phyloP scores from a whole-genome alignment of 2,329 filamentous ascomycete species.

The Talaromyces sp. region DNA sequence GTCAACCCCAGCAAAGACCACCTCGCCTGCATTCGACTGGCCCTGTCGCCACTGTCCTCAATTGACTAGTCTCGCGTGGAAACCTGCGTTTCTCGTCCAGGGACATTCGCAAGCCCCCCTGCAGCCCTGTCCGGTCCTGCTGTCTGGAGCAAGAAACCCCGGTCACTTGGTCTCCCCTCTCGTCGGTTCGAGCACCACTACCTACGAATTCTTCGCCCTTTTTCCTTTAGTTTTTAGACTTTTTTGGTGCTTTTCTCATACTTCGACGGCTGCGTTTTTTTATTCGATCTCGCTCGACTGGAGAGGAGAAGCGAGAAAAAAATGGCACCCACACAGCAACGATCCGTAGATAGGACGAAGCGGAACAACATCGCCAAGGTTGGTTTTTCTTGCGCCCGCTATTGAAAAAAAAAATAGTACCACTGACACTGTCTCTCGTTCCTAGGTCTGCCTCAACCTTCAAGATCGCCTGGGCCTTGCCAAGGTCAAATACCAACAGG shows the following conservation, averaged over 20 bases:
- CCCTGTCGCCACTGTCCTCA: neutral
- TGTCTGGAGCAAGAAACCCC: neutral
- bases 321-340: conserved; percentile 1
- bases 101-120: neutral
- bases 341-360: neutral
- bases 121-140: neutral
- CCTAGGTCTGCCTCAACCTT: conserved; percentile 82
- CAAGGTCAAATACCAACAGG: conserved; percentile 95
- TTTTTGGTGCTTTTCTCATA: neutral
- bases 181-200: neutral
- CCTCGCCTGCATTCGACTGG: neutral
- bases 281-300: neutral
- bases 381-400: neutral
- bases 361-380: conserved; percentile 11
- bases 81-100: neutral
- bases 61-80: neutral
- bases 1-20: neutral
- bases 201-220: neutral
- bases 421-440: conserved; percentile 17
- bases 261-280: neutral
- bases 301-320: neutral
- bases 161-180: neutral
- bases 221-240: neutral
- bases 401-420: neutral
- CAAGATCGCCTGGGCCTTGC: conserved; percentile 92